A percentile compares a stretch with the other conserved stretches of the same genome.
Conservation (phyloP, 208 protist genomes). For the Acanthamoeba culbertsoni region DNA sequence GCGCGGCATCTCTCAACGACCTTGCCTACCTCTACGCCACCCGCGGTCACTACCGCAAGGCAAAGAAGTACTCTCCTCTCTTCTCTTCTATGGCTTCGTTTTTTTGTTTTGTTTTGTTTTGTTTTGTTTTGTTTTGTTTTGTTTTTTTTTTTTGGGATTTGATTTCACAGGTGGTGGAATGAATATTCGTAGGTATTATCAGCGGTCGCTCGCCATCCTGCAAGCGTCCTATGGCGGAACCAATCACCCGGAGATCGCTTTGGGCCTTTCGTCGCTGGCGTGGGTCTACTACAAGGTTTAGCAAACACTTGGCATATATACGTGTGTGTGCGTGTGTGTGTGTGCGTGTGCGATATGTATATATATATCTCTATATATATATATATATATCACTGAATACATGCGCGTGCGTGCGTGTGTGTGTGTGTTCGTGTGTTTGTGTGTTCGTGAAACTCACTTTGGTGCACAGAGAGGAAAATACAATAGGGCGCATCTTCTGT, state of each 20-base stretch:
- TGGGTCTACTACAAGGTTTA: conserved; percentile 61
- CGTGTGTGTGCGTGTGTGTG: neutral
- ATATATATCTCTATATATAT: too few species aligned
- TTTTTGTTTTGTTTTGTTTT: too few species aligned
- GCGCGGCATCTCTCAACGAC: conserved; percentile 46
- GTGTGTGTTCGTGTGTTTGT: too few species aligned
- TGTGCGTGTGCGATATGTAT: too few species aligned
- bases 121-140: too few species aligned
- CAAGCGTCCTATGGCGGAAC: conserved; percentile 47
- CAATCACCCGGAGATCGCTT: conserved; percentile 43
- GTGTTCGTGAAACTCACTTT: too few species aligned
- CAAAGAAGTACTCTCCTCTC: neutral
- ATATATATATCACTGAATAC: too few species aligned
- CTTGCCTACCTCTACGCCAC: conserved; percentile 58
- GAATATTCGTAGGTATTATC: neutral
- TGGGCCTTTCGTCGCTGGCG: neutral
- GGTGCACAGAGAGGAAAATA: conserved; percentile 55
- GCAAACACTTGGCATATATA: too few species aligned
- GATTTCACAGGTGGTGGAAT: neutral
- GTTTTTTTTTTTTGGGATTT: too few species aligned
- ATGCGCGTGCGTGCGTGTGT: too few species aligned
- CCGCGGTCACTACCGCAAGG: conserved; percentile 45
- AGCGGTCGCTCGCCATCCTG: conserved; percentile 48
- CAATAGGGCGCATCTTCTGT: conserved; percentile 42
- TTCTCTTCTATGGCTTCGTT: neutral